Evolutionary conservation across 2,329 filamentous ascomycete genomes (phyloP), one percentile per base, ranked within the genome.

Genomic region (Epicoccum sorghinum): DNA sequence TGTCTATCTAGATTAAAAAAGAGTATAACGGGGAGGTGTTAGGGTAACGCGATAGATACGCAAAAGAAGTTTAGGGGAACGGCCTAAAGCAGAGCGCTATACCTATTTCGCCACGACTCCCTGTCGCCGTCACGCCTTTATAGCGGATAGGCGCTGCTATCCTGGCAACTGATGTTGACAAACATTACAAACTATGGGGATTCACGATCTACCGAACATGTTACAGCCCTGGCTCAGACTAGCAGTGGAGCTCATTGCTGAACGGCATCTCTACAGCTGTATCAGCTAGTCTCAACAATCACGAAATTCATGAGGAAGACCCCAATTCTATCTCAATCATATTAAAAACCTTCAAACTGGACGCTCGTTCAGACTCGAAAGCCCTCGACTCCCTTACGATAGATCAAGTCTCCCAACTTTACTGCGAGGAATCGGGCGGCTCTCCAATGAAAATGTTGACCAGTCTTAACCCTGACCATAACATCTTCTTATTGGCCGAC

Each of bases 381-480:
- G 12, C 29, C 18, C 41, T 44, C 30, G 6, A 44, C 25, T 9
- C 14, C 12, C 30, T 44, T 6, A 44, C 30, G 24, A 44, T 33
- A 12, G 41, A 33, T 14, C 8, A 44, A 44, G 18, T 44, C 18
- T 44, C 12, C 30, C 22, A 44, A n/a, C 32, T 44, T 13, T 24
- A 44, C 18, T 18, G 30, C 13, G 27, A 33, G 12, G 30, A 33
- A 33, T 29, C 35, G 9, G 43, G 43, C 27, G 30, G 23, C 9
- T 27, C 33, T 22, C n/a, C 12, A 18, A 37, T 47, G 32, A 23
- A 30, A 29, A 36, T 47, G 14, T 38, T 3, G 43, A 29, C 7
- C 29, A 47, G 43, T 47, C 43, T 47, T 7, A 47, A 23, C 29
- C 43, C 33, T 25, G 43, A 47, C 43, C 12, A 38, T 38, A 8